Evolutionary conservation across 1,284 basidiomycete species (phyloP).

Genomic region (Cryptococcus wingfieldii): DNA sequence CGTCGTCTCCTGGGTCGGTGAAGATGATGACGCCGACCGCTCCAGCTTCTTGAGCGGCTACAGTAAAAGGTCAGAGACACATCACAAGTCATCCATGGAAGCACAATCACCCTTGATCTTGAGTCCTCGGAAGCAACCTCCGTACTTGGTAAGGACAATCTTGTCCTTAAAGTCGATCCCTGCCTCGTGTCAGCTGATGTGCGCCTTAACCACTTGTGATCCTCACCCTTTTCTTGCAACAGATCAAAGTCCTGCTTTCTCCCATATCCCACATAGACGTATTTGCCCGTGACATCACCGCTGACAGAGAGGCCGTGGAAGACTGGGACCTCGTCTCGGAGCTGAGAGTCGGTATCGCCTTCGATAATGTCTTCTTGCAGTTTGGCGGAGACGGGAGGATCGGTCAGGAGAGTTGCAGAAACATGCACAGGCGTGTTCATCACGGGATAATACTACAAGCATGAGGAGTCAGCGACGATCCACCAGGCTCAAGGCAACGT

Average conservation of each 20-base stretch:
- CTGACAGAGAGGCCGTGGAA: slow-evolving; percentile 46
- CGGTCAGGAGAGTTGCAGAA: slow-evolving; percentile 35
- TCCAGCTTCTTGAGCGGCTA: slow-evolving; percentile 77
- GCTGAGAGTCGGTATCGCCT: slow-evolving; percentile 49
- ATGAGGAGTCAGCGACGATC: not conserved
- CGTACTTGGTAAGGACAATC: slow-evolving; percentile 82
- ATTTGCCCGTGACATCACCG: slow-evolving; percentile 56
- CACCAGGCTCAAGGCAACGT: slow-evolving; percentile 6
- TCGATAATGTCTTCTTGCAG: slow-evolving; percentile 49
- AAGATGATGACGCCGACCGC: slow-evolving; percentile 66
- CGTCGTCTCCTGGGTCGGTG: slow-evolving; percentile 84
- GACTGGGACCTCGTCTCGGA: slow-evolving; percentile 49
- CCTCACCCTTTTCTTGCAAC: slow-evolving; percentile 52
- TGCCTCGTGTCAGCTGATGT: not conserved
- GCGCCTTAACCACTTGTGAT: not conserved
- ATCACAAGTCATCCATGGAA: not conserved
- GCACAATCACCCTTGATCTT: slow-evolving; percentile 42
- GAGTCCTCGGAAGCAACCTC: slow-evolving; percentile 73
- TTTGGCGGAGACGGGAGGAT: slow-evolving; percentile 50
- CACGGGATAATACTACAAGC: slow-evolving; percentile 65
- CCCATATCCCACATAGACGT: slow-evolving; percentile 81
- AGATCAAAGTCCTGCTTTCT: slow-evolving; percentile 69
- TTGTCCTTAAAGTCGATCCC: slow-evolving; percentile 73
- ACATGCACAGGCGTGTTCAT: slow-evolving; percentile 68
- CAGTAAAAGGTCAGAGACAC: slow-evolving; percentile 37